Percentiles rank a stretch among this genome's conserved stretches.
phyloP scores from a whole-genome alignment of 2,329 filamentous ascomycete species.

The Clonostachys byssicola region DNA sequence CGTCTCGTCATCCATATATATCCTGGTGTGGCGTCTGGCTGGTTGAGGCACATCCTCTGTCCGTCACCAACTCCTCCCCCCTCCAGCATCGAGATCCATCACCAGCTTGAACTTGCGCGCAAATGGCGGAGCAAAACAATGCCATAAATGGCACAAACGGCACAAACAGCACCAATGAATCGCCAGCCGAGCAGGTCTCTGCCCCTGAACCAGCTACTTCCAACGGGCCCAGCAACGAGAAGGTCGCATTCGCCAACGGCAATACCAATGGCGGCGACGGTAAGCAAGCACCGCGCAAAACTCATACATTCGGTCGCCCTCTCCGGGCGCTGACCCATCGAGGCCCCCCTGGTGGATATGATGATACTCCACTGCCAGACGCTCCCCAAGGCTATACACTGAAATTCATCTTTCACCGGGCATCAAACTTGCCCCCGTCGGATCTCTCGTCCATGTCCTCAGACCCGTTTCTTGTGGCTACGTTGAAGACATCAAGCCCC shows the following conservation, averaged over 20 bases:
- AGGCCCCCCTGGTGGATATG: constrained; percentile 70
- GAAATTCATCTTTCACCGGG: constrained; percentile 79
- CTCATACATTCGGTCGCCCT: background rate
- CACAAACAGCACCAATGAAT: background rate
- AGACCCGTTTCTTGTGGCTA: constrained; percentile 78
- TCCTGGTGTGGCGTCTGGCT: too few species aligned
- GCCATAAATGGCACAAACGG: background rate
- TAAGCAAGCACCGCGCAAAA: background rate
- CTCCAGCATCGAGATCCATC: too few species aligned
- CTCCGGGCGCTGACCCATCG: constrained; percentile 5
- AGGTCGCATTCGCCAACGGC: background rate
- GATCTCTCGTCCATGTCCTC: constrained; percentile 75
- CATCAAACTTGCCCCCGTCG: constrained; percentile 75
- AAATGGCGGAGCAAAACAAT: background rate
- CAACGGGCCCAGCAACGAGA: too few species aligned
- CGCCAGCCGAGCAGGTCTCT: background rate
- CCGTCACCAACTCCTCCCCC: too few species aligned
- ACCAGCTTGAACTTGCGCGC: background rate
- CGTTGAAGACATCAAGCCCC: constrained; percentile 66
- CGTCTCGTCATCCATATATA: too few species aligned
- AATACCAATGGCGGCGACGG: background rate
- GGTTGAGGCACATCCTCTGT: too few species aligned
- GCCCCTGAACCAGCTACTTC: too few species aligned
- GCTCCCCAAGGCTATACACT: constrained; percentile 78
- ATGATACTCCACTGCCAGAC: constrained; percentile 71